phyloP scores from a whole-genome alignment of 495 filamentous ascomycete species.

The Apiosordaria backusii region DNA sequence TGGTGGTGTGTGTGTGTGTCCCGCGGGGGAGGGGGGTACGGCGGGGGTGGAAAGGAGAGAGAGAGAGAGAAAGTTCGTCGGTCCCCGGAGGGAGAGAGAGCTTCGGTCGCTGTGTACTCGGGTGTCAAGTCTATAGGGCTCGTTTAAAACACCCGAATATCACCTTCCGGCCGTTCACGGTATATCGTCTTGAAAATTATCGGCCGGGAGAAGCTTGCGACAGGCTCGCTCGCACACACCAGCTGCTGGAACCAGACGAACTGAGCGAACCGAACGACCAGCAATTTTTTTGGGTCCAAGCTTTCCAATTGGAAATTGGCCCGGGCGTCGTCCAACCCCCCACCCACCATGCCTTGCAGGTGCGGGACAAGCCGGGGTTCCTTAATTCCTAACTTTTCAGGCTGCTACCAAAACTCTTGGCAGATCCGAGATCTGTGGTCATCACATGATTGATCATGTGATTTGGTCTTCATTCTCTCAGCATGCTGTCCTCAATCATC shows the following conservation, averaged over 20 bases:
- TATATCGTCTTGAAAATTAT: slow-evolving; percentile 1
- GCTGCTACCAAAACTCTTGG: not conserved
- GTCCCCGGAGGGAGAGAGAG: not conserved
- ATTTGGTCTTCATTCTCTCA: not conserved
- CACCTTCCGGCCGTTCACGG: not conserved
- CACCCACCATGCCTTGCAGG: not conserved
- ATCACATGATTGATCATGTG: not conserved
- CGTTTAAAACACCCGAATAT: not conserved
- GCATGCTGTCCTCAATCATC: not conserved
- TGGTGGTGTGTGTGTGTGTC: not conserved
- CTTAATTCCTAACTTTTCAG: slow-evolving; percentile 13
- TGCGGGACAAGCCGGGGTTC: not conserved
- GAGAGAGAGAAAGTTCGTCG: too few relatives aligned
- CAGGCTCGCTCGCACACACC: not conserved
- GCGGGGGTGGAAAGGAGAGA: not conserved
- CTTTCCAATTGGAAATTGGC: slow-evolving; percentile 4
- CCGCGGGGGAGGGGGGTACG: not conserved
- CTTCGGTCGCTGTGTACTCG: not conserved
- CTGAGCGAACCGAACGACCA: slow-evolving; percentile 5
- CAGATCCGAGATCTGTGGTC: not conserved
- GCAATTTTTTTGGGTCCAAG: slow-evolving; percentile 26
- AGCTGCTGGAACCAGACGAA: not conserved
- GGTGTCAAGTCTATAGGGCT: not conserved
- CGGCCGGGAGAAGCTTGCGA: slow-evolving; percentile 7
- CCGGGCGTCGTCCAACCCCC: not conserved